Base-by-base conservation (phyloP, 371 early-diverging fungal genomes). In the Actinomortierella ambigua region DNA sequence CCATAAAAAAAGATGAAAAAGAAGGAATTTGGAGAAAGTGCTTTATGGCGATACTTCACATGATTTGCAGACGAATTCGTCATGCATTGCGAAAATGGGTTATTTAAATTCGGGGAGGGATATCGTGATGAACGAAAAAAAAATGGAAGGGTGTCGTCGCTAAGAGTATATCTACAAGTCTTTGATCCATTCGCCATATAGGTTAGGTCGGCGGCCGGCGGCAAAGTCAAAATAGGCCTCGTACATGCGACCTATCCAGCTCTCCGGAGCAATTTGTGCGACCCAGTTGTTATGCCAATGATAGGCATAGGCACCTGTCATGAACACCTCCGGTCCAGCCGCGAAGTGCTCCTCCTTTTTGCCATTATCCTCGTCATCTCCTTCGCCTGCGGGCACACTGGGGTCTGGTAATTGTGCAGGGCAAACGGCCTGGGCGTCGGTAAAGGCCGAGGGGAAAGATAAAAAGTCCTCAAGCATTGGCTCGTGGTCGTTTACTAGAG, bases 251-350 rank as follows among this genome's bases (percentile, higher is more conserved):
- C 70, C 76, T 63, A 76, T 65, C 76, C 71, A 76, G 48, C 69
- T 69, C 22, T 59, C 46, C n/a, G 65, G 55, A 14, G 47, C 46
- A 18, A 76, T 69, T 8, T 53, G 49, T 6, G 59, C 56, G 29
- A 20, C 7, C 76, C 76, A 76, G 43, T 28, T 66, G 46, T 76
- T 76, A 29, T 76, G 76, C 71, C 76, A 76, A 47, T 76, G 71
- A 54, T 76, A 69, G 3, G 76, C 58, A 46, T 65, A 76, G 17
- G 76, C 76, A 6, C 76, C 76, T 2, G 58, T 24, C 15, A 69
- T 41, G 41, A 76, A 76, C 47, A 57, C 63, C 40, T 76, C 65
- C 44, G 63, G 61, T 23, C 63, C 69, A 59, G 69, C 69, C 62
- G 63, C 34, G 43, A 61, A 67, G 52, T 24, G 14, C 52, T 18